Conservation (phyloP, 2,329 filamentous ascomycete species). For the Fusarium sp. region DNA sequence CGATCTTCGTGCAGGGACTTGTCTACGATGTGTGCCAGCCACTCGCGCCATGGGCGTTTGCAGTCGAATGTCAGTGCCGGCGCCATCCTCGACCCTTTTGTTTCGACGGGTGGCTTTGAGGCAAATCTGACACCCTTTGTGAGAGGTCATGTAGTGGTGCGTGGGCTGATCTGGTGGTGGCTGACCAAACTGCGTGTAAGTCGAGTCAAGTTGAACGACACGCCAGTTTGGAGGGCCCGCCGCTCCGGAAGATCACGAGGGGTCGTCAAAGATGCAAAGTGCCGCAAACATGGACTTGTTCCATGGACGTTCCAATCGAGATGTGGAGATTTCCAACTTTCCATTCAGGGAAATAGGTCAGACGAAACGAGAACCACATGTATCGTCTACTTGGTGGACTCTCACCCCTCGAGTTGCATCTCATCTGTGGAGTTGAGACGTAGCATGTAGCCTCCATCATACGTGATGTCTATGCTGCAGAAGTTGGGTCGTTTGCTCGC, state of each 20-base stretch:
- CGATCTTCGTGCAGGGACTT: constrained; percentile 11
- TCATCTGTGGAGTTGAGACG: constrained; percentile 27
- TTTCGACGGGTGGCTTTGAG: constrained; percentile 5
- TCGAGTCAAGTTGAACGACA: constrained; percentile 8
- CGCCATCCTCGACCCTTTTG: constrained; percentile 15
- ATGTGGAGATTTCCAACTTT: constrained; percentile 23
- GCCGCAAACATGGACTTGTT: constrained; percentile 13
- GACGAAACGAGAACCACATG: constrained; percentile 6
- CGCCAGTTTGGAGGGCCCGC: neutral
- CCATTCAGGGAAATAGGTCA: constrained; percentile 1
- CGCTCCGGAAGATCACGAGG: constrained; percentile 18
- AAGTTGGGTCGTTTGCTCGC: neutral
- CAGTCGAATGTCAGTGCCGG: constrained; percentile 31
- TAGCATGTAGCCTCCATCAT: constrained; percentile 15
- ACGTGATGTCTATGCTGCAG: constrained; percentile 15
- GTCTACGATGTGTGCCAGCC: constrained; percentile 17
- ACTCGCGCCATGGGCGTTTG: constrained; percentile 26
- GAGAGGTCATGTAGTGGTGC: neutral
- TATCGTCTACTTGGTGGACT: constrained; percentile 26
- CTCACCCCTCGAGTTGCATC: neutral
- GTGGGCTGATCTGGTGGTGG: constrained; percentile 25
- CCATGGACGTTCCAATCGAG: constrained; percentile 18
- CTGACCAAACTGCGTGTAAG: constrained; percentile 17
- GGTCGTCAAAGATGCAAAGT: constrained; percentile 1
- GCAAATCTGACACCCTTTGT: constrained; percentile 5